These are phyloP conservation scores for Eucalyptus regnans DNA, from an alignment of 345 rosid species.

Conservation along the genomic window DNA sequence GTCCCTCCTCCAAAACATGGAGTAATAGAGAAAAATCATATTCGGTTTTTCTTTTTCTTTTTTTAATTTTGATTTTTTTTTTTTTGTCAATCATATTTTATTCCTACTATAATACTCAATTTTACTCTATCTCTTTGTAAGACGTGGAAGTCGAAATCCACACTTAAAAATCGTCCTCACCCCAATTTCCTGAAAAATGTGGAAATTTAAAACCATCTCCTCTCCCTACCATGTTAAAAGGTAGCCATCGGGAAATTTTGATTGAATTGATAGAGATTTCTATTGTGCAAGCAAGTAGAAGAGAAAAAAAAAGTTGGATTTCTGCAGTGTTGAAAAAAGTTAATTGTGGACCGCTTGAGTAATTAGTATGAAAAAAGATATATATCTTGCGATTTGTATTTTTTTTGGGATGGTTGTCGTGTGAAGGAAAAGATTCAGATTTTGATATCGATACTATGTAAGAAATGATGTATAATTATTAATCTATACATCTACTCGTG, in stretches of 20 bases:
- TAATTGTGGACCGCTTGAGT: background rate
- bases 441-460: no score
- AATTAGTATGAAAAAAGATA: background rate
- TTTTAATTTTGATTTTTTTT: no score
- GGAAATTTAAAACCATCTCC: no score
- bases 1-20: background rate
- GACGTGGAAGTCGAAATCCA: fast-evolving
- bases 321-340: background rate
- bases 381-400: background rate
- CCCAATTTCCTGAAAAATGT: fast-evolving
- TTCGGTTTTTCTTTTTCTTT: background rate
- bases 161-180: no score
- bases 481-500: background rate
- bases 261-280: background rate
- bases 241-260: fast-evolving
- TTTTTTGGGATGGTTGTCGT: background rate
- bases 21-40: background rate
- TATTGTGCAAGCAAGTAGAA: background rate
- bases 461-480: no score
- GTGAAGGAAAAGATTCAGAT: background rate
- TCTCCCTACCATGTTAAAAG: no score
- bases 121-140: fast-evolving
- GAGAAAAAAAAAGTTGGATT: background rate
- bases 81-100: no score
- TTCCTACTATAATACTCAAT: no score